Evolutionary conservation across 148 eudicot genomes (phyloP), one percentile per base, ranked within the genome.

Genomic region (Amaranthus palmeri): DNA sequence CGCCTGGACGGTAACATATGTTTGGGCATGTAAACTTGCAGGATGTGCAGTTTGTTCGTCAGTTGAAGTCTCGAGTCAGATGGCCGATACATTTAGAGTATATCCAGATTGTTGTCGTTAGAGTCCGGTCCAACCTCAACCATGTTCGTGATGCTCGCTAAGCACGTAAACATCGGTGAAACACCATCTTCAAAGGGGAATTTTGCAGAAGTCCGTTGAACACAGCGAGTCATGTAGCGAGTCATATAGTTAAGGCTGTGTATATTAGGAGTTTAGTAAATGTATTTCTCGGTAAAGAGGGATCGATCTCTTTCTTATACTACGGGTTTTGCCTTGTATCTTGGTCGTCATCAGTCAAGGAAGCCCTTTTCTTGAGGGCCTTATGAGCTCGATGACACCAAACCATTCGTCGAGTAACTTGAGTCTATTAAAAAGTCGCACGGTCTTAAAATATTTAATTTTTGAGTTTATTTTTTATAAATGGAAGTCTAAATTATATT

Each of bases 301-400:
- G 41, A 14, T 55, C 66, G 25, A 10, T 62, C 48, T 73, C 36
- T 48, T 47, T 47, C 14, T 13, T 17, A 63, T 63, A 68, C 74
- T 61, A 8, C 4, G 64, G 52, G 54, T 4, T 56, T 54, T 73
- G 54, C 36, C 9, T 41, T 68, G 65, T 74, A 44, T 47, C 36
- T 74, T 13, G 74, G 65, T 73, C 25, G 15, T 6, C 46, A 54
- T 46, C 48, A 17, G 52, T 57, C 55, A 25, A 67, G 61, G 68
- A 76, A 59, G 79, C 76, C 73, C 76, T 69, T 71, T 74, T 69
- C 81, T 79, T 79, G 81, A 63, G 78, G 74, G 74, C 57, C 58
- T 14, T 12, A 15, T 65, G 4, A 13, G 46, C 25, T 54, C 41
- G 12, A 14, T 55, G 70, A 40, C 3, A 57, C 45, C 45, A 54